Conservation (phyloP, 495 filamentous ascomycete species). For the Chaetomium cochliodes region DNA sequence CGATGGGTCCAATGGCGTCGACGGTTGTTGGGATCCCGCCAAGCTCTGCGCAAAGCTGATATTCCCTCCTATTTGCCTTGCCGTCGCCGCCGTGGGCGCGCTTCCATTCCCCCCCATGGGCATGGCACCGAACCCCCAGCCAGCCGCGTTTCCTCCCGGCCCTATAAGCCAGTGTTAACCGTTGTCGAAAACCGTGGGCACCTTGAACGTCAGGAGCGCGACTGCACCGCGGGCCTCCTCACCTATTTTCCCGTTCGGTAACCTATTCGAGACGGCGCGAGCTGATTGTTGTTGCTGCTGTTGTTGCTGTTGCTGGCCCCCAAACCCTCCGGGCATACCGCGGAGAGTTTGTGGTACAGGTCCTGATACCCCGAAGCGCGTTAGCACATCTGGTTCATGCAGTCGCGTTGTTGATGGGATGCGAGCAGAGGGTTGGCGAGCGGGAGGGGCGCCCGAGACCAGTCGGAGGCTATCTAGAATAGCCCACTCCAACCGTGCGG, state of each 20-base stretch:
- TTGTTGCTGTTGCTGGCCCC: slow-evolving; percentile 60
- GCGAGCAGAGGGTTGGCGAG: slow-evolving; percentile 2
- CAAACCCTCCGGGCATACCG: slow-evolving; percentile 66
- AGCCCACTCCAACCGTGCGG: background rate
- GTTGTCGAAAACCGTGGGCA: background rate
- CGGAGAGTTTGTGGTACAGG: slow-evolving; percentile 66
- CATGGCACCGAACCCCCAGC: slow-evolving; percentile 67
- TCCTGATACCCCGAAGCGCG: slow-evolving; percentile 44
- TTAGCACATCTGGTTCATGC: slow-evolving; percentile 23
- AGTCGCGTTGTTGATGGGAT: slow-evolving; percentile 7
- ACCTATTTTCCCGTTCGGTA: slow-evolving; percentile 78
- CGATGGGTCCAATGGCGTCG: slow-evolving; percentile 75
- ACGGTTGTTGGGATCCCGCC: slow-evolving; percentile 72
- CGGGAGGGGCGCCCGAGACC: background rate
- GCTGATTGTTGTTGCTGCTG: slow-evolving; percentile 50
- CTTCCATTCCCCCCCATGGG: slow-evolving; percentile 68
- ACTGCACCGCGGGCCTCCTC: slow-evolving; percentile 31
- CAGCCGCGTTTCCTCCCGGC: slow-evolving; percentile 61
- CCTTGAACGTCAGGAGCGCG: background rate
- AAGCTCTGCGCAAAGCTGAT: slow-evolving; percentile 82
- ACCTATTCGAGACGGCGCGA: slow-evolving; percentile 63
- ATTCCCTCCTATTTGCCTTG: slow-evolving; percentile 59
- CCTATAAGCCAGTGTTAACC: slow-evolving; percentile 32
- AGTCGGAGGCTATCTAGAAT: background rate
- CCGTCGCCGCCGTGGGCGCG: slow-evolving; percentile 42